Evolutionary conservation across 1,139 yeast species (phyloP), one percentile per base, ranked within the genome.

Genomic region (Yamadazyma membranifaciens): DNA sequence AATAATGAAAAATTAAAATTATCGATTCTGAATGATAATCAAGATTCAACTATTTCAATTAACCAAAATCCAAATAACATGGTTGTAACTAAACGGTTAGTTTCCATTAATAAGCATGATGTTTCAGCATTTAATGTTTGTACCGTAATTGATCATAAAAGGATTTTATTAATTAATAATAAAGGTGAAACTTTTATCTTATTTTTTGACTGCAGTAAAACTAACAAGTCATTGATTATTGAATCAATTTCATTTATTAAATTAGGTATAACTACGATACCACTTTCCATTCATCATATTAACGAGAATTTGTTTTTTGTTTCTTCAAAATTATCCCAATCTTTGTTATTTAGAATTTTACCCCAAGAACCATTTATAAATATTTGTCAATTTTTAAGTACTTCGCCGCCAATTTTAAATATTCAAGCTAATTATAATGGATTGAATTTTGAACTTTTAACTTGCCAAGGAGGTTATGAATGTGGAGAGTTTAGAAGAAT

Each of bases 381-480:
- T 20, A 52, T 68, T 9, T 34, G 47, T n/a, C 38, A 49, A 16
- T 52, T 50, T 30, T 40, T 62, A 10, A 49, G 56, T 1, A 57
- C 69, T 4, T 54, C 69, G 3, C 69, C 75, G 3, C 76, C 77
- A 1, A 48, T 72, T 1, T 42, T 71, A 15, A 67, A 63, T 42
- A 45, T 69, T 11, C 51, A 53, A 15, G 31, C 47, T 3, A 32
- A 34, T 6, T 15, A 22, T 4, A 40, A 41, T 16, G 29, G 27
- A 1, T 14, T 29, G 6, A 13, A 24, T 5, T 32, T 41, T 2
- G 50, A 50, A n/a, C 14, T 69, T 9, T 50, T 60, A 22, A 45
- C 62, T 3, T 63, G 71, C 39, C 73, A 65, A 43, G 75, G 76
- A 17, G 71, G 74, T 2, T 60, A 63, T 44, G 59, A 62, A 16